Base-by-base conservation (phyloP, 305 asterid genomes). In the Rubia occidens region DNA sequence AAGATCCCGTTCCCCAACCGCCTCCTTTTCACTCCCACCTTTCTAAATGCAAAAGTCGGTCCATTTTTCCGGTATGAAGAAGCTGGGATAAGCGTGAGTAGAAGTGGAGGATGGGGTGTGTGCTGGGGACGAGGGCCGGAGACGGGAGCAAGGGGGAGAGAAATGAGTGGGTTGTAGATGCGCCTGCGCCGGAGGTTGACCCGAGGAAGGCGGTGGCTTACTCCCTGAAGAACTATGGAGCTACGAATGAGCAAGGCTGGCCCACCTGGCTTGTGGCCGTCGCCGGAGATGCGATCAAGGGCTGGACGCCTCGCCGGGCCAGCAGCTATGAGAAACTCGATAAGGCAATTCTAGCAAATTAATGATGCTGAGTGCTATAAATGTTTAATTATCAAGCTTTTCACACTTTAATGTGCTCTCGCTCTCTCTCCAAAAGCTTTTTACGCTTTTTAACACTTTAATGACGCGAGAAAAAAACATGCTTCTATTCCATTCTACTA, bases 221-320 rank as follows among this genome's bases (percentile, higher is more conserved):
- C 76, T 76, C 84, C 59, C 61, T 85, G 69, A 78, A 80, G 65
- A 78, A 61, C 43, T 40, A 82, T 43, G 77, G 81, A 71, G 70
- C 76, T 70, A 76, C 68, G 2, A 72, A 75, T 43, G 76, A 82
- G 85, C 86, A 84, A 64, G 86, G 77, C 42, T 93, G 98, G 98
- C 98, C 98, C 45, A 43, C 92, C 75, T 93, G 98, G 98, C 95
- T 93, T 0, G 76, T 68, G 59, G 88, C 84, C 8, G 95, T 85
- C 24, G 95, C 91, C 17, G 97, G 98, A 21, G 82, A 87, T 73
- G 95, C 88, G 21, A 84, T 93, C 43, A 78, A 79, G 77, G 87
- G 86, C 75, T 93, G 96, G 97, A 84, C 82, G 39, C 97, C 97
- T 56, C 87, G 98, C 75, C 95, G 96, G 11, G 98, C 98, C 60